These are phyloP conservation scores for Alternaria arbusti DNA, from an alignment of 2,329 filamentous ascomycete species.

Conservation along the genomic window DNA sequence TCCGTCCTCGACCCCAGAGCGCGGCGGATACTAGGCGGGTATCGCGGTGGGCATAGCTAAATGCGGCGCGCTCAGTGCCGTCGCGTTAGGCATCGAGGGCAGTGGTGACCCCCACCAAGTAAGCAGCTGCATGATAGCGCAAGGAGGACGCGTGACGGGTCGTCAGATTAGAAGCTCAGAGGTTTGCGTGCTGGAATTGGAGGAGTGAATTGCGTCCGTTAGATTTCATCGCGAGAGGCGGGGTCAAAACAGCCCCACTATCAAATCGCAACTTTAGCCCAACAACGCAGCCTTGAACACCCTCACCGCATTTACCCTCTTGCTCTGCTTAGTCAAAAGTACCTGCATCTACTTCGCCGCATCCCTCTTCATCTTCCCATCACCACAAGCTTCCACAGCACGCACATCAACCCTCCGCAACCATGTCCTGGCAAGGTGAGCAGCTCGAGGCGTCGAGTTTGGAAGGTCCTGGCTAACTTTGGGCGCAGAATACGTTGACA, in stretches of 20 bases:
- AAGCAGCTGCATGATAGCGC: slow-evolving; percentile 34
- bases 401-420: slow-evolving; percentile 37
- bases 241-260: slow-evolving; percentile 24
- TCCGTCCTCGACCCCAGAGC: slow-evolving; percentile 3
- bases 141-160: slow-evolving; percentile 20
- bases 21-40: slow-evolving; percentile 13
- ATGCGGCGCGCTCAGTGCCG: slow-evolving; percentile 1
- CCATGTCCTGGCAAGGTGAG: slow-evolving; percentile 54
- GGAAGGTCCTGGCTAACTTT: slow-evolving; percentile 28
- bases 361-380: slow-evolving; percentile 16
- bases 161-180: neutral
- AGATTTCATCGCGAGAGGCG: slow-evolving; percentile 9
- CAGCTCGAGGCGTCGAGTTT: slow-evolving; percentile 15
- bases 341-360: slow-evolving; percentile 25
- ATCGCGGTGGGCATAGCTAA: slow-evolving; percentile 11
- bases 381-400: slow-evolving; percentile 27
- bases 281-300: slow-evolving; percentile 24
- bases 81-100: neutral
- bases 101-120: slow-evolving; percentile 18
- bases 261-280: slow-evolving; percentile 24
- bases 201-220: slow-evolving; percentile 6
- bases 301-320: slow-evolving; percentile 31
- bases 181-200: neutral
- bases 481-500: slow-evolving; percentile 50
- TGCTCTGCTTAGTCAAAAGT: slow-evolving; percentile 34